These are phyloP conservation scores for Poronia punctata DNA, from an alignment of 495 filamentous ascomycete species.

Conservation along the genomic window DNA sequence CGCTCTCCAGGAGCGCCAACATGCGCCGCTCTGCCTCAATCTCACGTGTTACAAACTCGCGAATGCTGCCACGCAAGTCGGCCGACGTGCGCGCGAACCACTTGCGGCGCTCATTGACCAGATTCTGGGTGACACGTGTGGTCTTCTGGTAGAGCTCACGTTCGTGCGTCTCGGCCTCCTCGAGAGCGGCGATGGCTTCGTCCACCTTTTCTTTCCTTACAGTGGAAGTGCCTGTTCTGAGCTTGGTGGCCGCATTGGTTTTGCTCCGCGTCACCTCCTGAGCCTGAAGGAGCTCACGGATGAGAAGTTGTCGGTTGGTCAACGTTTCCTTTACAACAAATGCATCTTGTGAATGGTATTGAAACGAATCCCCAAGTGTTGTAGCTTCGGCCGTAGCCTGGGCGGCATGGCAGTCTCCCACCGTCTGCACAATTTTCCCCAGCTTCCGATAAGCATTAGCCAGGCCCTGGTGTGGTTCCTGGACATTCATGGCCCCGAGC, in stretches of 20 bases:
- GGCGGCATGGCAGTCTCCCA: constrained; percentile 93
- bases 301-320: constrained; percentile 97
- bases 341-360: constrained; percentile 91
- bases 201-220: constrained; percentile 92
- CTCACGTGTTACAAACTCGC: constrained; percentile 88
- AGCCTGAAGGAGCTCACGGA: constrained; percentile 85
- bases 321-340: constrained; percentile 99
- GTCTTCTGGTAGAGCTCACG: constrained; percentile 73
- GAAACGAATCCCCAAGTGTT: constrained; percentile 85
- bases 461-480: constrained; percentile 85
- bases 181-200: constrained; percentile 81
- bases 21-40: constrained; percentile 94
- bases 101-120: constrained; percentile 78
- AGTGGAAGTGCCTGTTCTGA: constrained; percentile 74
- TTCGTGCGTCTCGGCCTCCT: constrained; percentile 78
- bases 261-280: constrained; percentile 74
- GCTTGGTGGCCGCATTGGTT: constrained; percentile 74
- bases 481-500: constrained; percentile 71
- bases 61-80: constrained; percentile 71
- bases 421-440: constrained; percentile 83
- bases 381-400: constrained; percentile 96
- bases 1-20: constrained; percentile 82
- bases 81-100: constrained; percentile 85
- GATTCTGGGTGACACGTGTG: constrained; percentile 77
- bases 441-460: constrained; percentile 89